Conservation (phyloP, 768 basidiomycete species). For the Gloeostereum incarnatum region DNA sequence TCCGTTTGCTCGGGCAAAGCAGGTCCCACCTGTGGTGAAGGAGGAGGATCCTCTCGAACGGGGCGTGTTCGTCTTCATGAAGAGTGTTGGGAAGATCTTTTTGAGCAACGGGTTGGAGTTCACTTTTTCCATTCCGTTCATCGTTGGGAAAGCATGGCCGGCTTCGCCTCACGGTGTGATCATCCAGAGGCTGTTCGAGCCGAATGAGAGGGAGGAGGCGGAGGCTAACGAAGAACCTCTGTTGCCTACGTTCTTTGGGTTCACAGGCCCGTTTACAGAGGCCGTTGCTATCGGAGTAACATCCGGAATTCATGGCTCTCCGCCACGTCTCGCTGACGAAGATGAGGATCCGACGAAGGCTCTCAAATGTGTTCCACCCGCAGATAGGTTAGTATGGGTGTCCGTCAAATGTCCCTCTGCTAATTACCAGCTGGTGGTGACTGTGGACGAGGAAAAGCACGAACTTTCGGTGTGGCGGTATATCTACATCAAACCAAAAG, state of each 20-base stretch:
- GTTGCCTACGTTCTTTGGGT: slow-evolving; percentile 74
- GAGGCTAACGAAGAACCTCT: slow-evolving; percentile 54
- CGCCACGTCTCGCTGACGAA: slow-evolving; percentile 39
- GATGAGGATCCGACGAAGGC: slow-evolving; percentile 41
- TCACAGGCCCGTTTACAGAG: slow-evolving; percentile 72
- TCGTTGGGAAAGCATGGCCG: slow-evolving; percentile 73
- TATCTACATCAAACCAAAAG: slow-evolving; percentile 52
- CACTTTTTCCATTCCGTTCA: slow-evolving; percentile 74
- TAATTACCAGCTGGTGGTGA: slow-evolving; percentile 43
- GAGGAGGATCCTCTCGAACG: slow-evolving; percentile 27
- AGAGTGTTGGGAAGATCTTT: slow-evolving; percentile 66
- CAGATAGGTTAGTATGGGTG: slow-evolving; percentile 59
- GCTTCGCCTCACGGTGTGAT: slow-evolving; percentile 71
- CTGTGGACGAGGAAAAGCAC: slow-evolving; percentile 43
- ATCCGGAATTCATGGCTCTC: slow-evolving; percentile 45
- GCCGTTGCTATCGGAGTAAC: slow-evolving; percentile 64
- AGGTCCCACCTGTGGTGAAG: slow-evolving; percentile 25
- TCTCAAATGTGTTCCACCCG: slow-evolving; percentile 45
- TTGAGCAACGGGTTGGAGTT: slow-evolving; percentile 64
- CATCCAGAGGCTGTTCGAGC: slow-evolving; percentile 66
- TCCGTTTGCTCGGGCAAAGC: slow-evolving; percentile 37
- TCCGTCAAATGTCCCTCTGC: slow-evolving; percentile 32
- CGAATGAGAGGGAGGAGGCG: slow-evolving; percentile 57
- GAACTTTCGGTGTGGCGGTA: slow-evolving; percentile 68
- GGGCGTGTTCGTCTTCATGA: slow-evolving; percentile 70